phyloP scores from a whole-genome alignment of 805 yeast species.

The Sugiyamaella chiloensis region DNA sequence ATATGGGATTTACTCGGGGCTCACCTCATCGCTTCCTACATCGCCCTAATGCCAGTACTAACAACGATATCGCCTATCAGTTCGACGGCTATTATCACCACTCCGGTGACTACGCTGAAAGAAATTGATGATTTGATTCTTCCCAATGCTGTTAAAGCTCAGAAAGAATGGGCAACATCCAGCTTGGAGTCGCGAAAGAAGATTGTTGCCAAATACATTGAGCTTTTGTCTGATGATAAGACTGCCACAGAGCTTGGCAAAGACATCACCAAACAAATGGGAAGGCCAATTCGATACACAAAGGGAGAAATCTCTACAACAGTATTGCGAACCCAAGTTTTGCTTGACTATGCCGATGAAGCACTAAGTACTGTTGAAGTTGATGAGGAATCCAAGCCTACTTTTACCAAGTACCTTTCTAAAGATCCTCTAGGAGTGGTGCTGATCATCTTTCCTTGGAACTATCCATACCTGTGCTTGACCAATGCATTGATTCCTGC shows the following conservation, averaged over 20 bases:
- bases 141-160: constrained; percentile 26
- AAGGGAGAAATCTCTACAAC: constrained; percentile 34
- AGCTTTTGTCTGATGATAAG: constrained; percentile 24
- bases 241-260: constrained; percentile 26
- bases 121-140: constrained; percentile 19
- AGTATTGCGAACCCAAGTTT: constrained; percentile 27
- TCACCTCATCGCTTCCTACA: too few relatives aligned
- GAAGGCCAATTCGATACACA: constrained; percentile 34
- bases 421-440: constrained; percentile 87
- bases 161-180: constrained; percentile 25
- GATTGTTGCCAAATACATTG: constrained; percentile 26
- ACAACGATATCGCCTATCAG: constrained; percentile 34
- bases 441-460: constrained; percentile 91
- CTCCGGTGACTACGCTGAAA: constrained; percentile 26
- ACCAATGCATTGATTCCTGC: constrained; percentile 89
- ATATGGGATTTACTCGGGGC: too few relatives aligned
- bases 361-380: constrained; percentile 32
- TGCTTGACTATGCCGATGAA: constrained; percentile 32
- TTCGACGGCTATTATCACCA: constrained; percentile 28
- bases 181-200: constrained; percentile 28
- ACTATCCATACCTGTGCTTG: constrained; percentile 85
- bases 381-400: constrained; percentile 23
- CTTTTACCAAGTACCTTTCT: constrained; percentile 34
- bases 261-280: constrained; percentile 35
- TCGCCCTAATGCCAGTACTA: constrained; percentile 9